These are phyloP conservation scores for Fomitiporia mediterranea DNA, from an alignment of 1,284 basidiomycete genomes.

Conservation along the genomic window DNA sequence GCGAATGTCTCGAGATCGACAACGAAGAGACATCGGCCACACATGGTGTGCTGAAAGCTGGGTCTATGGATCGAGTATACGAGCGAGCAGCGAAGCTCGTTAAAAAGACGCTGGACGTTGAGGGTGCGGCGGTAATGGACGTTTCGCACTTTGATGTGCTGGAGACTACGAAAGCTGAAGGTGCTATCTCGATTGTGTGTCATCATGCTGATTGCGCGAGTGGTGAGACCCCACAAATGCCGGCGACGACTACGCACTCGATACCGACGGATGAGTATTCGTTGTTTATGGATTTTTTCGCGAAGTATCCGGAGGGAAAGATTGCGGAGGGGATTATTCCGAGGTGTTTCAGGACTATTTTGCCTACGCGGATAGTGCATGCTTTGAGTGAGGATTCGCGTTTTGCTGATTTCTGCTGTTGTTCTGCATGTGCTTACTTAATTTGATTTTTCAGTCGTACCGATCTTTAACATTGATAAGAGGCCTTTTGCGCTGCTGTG, in stretches of 20 bases:
- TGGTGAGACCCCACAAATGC: conserved; percentile 37
- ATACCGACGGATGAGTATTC: conserved; percentile 68
- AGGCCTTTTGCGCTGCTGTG: conserved; percentile 90
- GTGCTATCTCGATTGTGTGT: conserved; percentile 57
- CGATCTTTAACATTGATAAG: conserved; percentile 92
- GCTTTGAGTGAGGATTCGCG: conserved; percentile 60
- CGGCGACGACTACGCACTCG: conserved; percentile 43
- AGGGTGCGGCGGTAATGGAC: conserved; percentile 90
- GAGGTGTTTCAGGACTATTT: conserved; percentile 68
- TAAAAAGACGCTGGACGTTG: conserved; percentile 84
- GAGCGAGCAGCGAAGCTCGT: conserved; percentile 84
- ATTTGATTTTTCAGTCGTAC: conserved; percentile 58
- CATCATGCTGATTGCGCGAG: conserved; percentile 37
- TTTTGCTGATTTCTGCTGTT: not conserved
- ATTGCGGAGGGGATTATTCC: conserved; percentile 83
- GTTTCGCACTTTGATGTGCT: conserved; percentile 87
- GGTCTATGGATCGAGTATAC: conserved; percentile 85
- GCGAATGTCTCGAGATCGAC: conserved; percentile 92
- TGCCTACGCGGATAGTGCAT: conserved; percentile 79
- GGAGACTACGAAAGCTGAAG: conserved; percentile 67
- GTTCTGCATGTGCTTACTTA: not conserved
- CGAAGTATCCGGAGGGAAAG: conserved; percentile 75
- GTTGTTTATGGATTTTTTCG: conserved; percentile 71
- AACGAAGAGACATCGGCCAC: conserved; percentile 39
- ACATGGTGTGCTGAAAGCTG: conserved; percentile 27